These are phyloP conservation scores for Fraxinus velutina DNA, from an alignment of 305 asterid genomes.

Conservation along the genomic window DNA sequence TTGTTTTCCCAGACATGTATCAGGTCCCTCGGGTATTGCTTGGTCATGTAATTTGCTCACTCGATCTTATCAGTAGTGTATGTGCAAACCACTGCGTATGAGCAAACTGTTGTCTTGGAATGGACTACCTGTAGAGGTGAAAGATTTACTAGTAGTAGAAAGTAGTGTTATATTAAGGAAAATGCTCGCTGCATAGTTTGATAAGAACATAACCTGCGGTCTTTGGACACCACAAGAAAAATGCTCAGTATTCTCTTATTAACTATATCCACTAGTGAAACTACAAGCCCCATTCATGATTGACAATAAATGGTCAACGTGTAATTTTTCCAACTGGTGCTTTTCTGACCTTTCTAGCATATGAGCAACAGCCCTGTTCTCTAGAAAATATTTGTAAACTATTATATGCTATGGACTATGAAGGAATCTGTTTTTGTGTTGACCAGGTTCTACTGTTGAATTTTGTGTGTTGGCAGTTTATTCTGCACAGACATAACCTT, in stretches of 20 bases:
- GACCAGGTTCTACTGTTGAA: neutral
- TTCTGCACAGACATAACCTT: neutral
- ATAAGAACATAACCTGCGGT: neutral
- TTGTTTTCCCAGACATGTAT: neutral
- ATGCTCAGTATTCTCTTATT: neutral
- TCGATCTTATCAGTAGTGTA: neutral
- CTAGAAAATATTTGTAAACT: neutral
- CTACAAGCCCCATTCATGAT: neutral
- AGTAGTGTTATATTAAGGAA: neutral
- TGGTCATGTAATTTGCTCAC: neutral
- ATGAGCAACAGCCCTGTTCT: neutral
- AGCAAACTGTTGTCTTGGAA: neutral
- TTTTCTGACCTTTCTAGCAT: neutral
- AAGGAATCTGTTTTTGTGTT: neutral
- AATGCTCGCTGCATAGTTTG: neutral
- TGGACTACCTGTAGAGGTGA: neutral
- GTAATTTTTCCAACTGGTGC: neutral
- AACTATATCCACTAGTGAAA: neutral
- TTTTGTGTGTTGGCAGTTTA: neutral
- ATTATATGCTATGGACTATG: neutral
- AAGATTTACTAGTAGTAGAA: neutral
- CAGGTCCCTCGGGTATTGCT: neutral
- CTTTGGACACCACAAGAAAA: neutral
- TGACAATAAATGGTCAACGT: neutral
- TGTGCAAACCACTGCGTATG: neutral